phyloP scores from a whole-genome alignment of 495 filamentous ascomycete genomes.

The Aspergillus avenaceus region DNA sequence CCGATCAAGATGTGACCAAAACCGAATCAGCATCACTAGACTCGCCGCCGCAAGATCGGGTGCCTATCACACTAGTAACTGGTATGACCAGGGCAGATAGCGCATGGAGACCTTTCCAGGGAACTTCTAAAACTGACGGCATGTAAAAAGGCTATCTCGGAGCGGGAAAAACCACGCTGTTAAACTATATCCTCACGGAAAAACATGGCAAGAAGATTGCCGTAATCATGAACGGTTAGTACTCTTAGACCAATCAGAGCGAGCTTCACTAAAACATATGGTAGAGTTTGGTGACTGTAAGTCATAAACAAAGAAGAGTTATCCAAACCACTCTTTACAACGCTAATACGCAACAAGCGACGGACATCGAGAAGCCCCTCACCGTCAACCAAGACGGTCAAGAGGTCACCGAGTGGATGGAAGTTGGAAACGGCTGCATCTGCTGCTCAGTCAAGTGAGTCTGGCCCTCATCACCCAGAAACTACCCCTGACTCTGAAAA shows the following conservation, averaged over 20 bases:
- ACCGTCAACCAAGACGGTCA: constrained; percentile 82
- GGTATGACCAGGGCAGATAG: no score
- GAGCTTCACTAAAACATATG: neutral
- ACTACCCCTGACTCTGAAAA: constrained; percentile 1
- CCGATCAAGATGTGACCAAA: constrained; percentile 9
- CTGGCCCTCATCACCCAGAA: neutral
- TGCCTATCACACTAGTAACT: constrained; percentile 94
- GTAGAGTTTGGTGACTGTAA: constrained; percentile 92
- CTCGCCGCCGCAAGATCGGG: constrained; percentile 47
- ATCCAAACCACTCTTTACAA: neutral
- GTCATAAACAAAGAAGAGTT: constrained; percentile 16
- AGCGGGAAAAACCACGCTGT: constrained; percentile 88
- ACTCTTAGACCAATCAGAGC: neutral
- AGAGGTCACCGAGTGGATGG: constrained; percentile 90
- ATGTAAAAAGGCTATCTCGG: constrained; percentile 68
- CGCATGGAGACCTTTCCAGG: no score
- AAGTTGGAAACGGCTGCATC: constrained; percentile 94
- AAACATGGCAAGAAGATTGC: constrained; percentile 96
- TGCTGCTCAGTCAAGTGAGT: constrained; percentile 95
- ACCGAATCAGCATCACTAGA: constrained; percentile 35
- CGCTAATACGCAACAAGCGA: constrained; percentile 45
- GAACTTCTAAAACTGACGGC: neutral
- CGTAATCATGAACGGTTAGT: constrained; percentile 88
- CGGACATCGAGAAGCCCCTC: constrained; percentile 91
- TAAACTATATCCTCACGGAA: constrained; percentile 93